Evolutionary conservation across 805 yeast genomes (phyloP), one percentile per base, ranked within the genome.

Genomic region (Kregervanrija pseudodelftensis): DNA sequence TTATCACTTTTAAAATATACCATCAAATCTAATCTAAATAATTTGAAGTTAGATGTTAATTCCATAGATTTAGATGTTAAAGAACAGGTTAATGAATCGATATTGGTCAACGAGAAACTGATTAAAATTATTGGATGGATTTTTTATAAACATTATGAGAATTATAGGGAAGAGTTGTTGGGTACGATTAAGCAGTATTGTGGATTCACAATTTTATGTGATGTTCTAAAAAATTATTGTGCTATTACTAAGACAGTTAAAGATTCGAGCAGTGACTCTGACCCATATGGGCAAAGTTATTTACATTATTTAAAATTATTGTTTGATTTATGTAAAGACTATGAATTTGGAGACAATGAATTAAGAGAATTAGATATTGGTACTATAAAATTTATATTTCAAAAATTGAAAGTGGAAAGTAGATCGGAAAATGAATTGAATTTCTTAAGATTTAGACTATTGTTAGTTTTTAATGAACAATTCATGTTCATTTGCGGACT

Each of bases 391-490:
- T 76, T 64, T 49, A 54, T 81, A 42, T 72, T 80, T 52, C 57
- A 65, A 13, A 63, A 73, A 1, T 58, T 82, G 15, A 59, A 70
- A 39, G 53, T 61, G 28, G 61, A 69, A 1, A 67, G 70, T 31
- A 61, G 63, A 15, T 73, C 73, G 9, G 77, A 73, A 38, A 82
- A 82, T 57, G 73, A 79, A 40, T 72, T 70, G 49, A 82, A 80
- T 56, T 79, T 77, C 49, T 76, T 85, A 35, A 80, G 82, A 49
- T 80, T 89, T 66, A 81, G 80, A 55, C 66, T 86, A 12, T 61
- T 90, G 11, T 66, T 90, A 35, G 80, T 88, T 1, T 67, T 90
- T 22, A 90, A 90, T 63, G 96, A 90, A 59, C 96, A 90, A 63
- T 90, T 79, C 62, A 78, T 90, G 82, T 55, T 71, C 56, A 5